Percentiles rank a stretch among this genome's conserved stretches.
Conservation (phyloP, 805 yeast genomes). For the Cyberlindnera mississippiensis region DNA sequence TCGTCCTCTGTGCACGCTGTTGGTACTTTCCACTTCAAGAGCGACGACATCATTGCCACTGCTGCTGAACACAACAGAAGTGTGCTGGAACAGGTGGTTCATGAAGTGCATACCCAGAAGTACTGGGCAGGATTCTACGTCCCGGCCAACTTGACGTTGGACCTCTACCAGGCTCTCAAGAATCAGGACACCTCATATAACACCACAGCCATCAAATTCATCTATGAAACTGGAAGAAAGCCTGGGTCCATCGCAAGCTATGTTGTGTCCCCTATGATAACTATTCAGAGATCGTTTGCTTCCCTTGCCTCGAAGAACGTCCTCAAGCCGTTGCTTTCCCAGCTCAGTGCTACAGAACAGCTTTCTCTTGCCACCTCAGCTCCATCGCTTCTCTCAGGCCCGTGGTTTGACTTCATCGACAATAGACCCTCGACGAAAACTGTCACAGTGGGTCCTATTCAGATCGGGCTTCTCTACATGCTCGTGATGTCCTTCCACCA, state of each 20-base stretch:
- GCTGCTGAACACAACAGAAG: conserved; percentile 13
- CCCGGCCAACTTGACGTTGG: conserved; percentile 39
- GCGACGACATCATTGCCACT: conserved; percentile 1
- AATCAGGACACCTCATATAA: conserved; percentile 11
- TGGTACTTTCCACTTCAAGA: conserved; percentile 20
- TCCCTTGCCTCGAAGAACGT: conserved; percentile 20
- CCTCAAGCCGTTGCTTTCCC: conserved; percentile 11
- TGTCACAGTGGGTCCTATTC: conserved; percentile 56
- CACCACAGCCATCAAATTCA: conserved; percentile 28
- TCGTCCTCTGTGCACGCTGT: conserved; percentile 3
- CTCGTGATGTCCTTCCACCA: conserved; percentile 68
- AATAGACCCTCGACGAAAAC: conserved; percentile 40
- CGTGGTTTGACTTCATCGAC: conserved; percentile 32
- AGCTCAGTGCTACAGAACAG: conserved; percentile 12
- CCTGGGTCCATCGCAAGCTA: conserved; percentile 38
- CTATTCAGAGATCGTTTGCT: conserved; percentile 12
- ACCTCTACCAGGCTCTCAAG: conserved; percentile 19
- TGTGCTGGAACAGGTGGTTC: conserved; percentile 32
- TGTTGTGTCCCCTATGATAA: conserved; percentile 37
- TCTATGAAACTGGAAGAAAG: conserved; percentile 62
- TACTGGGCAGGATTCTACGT: conserved; percentile 60
- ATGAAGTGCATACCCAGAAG: conserved; percentile 45
- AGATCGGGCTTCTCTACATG: conserved; percentile 64
- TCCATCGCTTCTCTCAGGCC: conserved; percentile 19
- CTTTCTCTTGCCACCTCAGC: conserved; percentile 24